Conservation (phyloP, 148 eudicot genomes). For the Dysphania ambrosioides region DNA sequence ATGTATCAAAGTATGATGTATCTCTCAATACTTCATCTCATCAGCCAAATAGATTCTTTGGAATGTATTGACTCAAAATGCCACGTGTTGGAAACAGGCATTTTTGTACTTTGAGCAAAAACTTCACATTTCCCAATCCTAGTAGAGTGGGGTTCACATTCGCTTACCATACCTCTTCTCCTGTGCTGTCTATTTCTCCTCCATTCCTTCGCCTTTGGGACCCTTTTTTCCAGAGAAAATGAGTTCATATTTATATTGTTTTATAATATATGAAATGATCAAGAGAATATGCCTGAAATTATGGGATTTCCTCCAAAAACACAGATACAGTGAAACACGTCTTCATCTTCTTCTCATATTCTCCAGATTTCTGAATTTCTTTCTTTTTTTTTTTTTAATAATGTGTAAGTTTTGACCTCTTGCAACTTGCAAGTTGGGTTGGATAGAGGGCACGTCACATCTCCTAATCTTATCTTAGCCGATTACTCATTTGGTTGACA, state of each 20-base stretch:
- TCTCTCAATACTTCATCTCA: too few relatives aligned
- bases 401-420: slow-evolving; percentile 3
- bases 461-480: slow-evolving; percentile 47
- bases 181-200: slow-evolving; percentile 22
- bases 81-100: slow-evolving; percentile 30
- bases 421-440: not conserved
- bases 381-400: not conserved
- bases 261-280: not conserved
- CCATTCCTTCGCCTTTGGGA: slow-evolving; percentile 23
- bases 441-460: slow-evolving; percentile 37
- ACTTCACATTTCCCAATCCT: not conserved
- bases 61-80: slow-evolving; percentile 14
- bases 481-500: slow-evolving; percentile 58
- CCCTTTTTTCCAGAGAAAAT: not conserved
- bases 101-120: slow-evolving; percentile 9
- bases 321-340: not conserved
- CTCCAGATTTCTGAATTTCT: not conserved
- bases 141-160: slow-evolving; percentile 15
- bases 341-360: not conserved
- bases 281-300: slow-evolving; percentile 24
- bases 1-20: too few relatives aligned
- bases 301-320: slow-evolving; percentile 28
- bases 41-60: slow-evolving; percentile 7
- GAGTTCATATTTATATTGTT: too few relatives aligned
- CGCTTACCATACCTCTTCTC: slow-evolving; percentile 8